Percentiles rank a stretch among this genome's conserved stretches.
phyloP scores from a whole-genome alignment of 345 rosid genomes.

The Eucalyptus victrix region DNA sequence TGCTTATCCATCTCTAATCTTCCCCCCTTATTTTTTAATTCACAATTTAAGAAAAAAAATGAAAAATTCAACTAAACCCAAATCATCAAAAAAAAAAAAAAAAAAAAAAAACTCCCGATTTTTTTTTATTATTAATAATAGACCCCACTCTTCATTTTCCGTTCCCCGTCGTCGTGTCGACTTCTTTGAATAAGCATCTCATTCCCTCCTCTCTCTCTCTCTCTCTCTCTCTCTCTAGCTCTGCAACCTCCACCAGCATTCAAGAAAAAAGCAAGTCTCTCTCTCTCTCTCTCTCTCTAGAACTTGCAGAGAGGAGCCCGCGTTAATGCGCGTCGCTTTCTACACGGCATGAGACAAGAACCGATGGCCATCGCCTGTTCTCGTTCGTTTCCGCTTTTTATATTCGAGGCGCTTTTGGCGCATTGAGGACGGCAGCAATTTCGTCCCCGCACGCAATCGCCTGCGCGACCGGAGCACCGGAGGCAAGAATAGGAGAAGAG shows the following conservation, averaged over 20 bases:
- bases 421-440: not conserved
- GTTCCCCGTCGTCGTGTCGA: not conserved
- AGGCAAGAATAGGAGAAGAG: not conserved
- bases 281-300: not conserved
- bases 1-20: not conserved
- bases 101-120: not conserved
- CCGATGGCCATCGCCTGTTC: not conserved
- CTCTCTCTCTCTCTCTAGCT: not conserved
- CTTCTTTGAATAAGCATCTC: not conserved
- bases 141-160: not conserved
- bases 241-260: not conserved
- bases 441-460: not conserved
- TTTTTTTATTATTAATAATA: not conserved
- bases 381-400: not conserved
- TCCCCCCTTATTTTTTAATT: not conserved
- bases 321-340: not conserved
- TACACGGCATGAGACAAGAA: not conserved
- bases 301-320: not conserved
- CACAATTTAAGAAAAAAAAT: not conserved
- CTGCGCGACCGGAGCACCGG: not conserved
- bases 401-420: not conserved
- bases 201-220: not conserved
- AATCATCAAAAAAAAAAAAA: not conserved
- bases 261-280: not conserved
- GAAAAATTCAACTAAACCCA: not conserved